Percentiles rank a stretch among this genome's conserved stretches.
Evolutionary conservation across 2,329 filamentous ascomycete genomes (phyloP).

Genomic region (Fusarium agapanthi): DNA sequence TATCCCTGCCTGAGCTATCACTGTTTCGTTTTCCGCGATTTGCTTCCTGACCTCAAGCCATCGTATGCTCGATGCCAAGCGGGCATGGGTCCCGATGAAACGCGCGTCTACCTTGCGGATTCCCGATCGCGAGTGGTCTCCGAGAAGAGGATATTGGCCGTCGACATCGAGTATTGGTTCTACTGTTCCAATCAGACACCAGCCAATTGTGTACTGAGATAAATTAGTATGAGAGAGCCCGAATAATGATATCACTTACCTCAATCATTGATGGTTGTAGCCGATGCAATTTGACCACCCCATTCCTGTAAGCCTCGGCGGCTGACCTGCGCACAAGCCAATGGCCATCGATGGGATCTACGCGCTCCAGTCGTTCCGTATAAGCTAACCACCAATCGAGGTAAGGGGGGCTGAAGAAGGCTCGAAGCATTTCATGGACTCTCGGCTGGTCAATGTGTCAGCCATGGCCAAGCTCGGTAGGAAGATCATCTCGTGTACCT

Average conservation of each 20-base stretch:
- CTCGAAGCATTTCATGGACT: neutral
- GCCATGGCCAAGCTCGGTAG: neutral
- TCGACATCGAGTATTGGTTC: neutral
- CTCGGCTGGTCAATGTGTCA: neutral
- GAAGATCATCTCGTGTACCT: neutral
- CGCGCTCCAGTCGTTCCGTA: too few species aligned
- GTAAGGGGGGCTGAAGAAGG: neutral
- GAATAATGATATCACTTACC: neutral
- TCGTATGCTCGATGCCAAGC: neutral
- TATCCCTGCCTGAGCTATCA: fast-evolving
- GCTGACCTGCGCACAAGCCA: neutral
- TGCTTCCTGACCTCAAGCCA: neutral
- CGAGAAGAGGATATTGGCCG: neutral
- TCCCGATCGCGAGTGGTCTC: neutral
- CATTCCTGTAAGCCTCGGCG: neutral
- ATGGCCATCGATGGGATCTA: neutral
- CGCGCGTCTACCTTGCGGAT: neutral
- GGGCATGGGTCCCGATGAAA: neutral
- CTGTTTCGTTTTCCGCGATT: neutral
- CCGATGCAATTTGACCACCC: neutral
- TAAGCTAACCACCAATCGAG: too few species aligned
- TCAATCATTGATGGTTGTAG: neutral
- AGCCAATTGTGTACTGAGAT: neutral
- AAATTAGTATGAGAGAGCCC: neutral
- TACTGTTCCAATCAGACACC: neutral